These are phyloP conservation scores for Ceratocystis colombiana DNA, from an alignment of 2,329 filamentous ascomycete species.

Conservation along the genomic window DNA sequence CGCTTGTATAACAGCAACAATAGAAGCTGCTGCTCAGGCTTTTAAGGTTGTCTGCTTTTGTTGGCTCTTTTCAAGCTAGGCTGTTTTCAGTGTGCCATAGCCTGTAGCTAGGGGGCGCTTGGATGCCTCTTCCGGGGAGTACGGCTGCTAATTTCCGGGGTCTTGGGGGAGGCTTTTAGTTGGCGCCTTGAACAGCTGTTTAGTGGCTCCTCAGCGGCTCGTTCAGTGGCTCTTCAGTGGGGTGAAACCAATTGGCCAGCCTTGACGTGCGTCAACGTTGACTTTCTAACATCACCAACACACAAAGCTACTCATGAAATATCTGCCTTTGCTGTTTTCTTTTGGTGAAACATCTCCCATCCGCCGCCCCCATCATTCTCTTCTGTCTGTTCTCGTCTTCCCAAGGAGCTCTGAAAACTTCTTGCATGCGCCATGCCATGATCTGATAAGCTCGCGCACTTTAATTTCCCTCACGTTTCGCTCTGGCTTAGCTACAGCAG, in stretches of 20 bases:
- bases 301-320: neutral
- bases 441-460: neutral
- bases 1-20: no score
- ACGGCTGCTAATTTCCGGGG: neutral
- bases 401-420: neutral
- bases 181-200: neutral
- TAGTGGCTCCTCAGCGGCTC: no score
- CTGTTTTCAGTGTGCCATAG: neutral
- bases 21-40: no score
- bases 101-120: slow-evolving; percentile 11
- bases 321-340: neutral
- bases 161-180: neutral
- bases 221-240: no score
- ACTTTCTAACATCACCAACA: neutral
- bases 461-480: slow-evolving; percentile 2
- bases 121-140: neutral
- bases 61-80: neutral
- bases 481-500: neutral
- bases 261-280: no score
- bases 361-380: neutral
- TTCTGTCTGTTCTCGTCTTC: neutral
- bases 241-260: no score
- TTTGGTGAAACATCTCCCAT: neutral
- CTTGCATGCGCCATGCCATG: neutral
- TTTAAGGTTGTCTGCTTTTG: no score